Percentiles rank a stretch among this genome's conserved stretches.
These are phyloP conservation scores for Cladosporium austrohemisphaericum DNA, from an alignment of 2,329 filamentous ascomycete species.

Conservation along the genomic window DNA sequence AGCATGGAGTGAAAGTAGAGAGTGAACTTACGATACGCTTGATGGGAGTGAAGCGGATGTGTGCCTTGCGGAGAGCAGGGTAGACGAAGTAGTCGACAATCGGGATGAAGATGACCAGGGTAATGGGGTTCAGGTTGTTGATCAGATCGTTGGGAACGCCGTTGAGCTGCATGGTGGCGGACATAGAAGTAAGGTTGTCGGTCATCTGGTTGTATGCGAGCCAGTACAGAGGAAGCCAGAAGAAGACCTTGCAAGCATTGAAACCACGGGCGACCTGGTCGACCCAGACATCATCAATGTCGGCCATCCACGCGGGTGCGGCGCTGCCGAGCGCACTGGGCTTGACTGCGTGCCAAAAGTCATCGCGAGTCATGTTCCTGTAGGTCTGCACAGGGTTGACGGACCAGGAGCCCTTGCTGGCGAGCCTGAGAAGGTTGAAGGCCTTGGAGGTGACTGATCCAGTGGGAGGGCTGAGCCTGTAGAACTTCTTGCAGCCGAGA, in stretches of 20 bases:
- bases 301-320: conserved; percentile 67
- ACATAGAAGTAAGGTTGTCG: conserved; percentile 47
- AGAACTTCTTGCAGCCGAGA: conserved; percentile 42
- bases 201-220: conserved; percentile 55
- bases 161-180: conserved; percentile 37
- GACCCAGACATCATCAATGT: conserved; percentile 78
- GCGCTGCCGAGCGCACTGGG: conserved; percentile 33
- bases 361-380: conserved; percentile 49
- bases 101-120: conserved; percentile 17
- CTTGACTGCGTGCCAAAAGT: conserved; percentile 42
- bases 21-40: conserved; percentile 45
- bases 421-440: conserved; percentile 56
- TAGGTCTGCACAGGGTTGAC: conserved; percentile 49
- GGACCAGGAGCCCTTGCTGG: conserved; percentile 47
- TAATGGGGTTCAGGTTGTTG: conserved; percentile 28
- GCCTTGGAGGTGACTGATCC: conserved; percentile 70
- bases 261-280: conserved; percentile 66
- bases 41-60: conserved; percentile 46
- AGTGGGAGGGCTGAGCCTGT: conserved; percentile 61
- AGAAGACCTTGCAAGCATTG: conserved; percentile 66
- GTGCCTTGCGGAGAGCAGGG: conserved; percentile 42
- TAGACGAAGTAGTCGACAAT: conserved; percentile 43
- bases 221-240: conserved; percentile 53
- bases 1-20: conserved; percentile 21
- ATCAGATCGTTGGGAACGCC: conserved; percentile 48